These are phyloP conservation scores for Buxus sempervirens DNA, from an alignment of 164 flowering plant genomes.

Conservation along the genomic window DNA sequence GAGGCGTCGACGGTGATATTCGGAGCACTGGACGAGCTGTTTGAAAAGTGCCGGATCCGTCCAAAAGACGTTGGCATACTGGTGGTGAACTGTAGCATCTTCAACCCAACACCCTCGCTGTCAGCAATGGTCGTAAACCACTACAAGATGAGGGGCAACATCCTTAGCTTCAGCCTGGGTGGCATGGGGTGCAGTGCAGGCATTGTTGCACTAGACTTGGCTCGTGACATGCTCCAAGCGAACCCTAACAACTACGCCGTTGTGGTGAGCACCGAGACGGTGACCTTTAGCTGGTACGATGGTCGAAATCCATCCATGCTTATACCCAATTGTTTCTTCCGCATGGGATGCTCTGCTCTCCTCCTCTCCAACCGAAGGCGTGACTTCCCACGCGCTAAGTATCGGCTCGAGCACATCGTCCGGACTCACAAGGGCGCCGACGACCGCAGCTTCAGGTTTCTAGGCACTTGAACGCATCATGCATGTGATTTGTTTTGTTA, in stretches of 20 bases:
- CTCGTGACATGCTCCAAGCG: constrained; percentile 79
- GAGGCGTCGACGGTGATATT: constrained; percentile 82
- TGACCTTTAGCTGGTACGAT: constrained; percentile 76
- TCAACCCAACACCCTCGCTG: constrained; percentile 92
- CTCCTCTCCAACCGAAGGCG: constrained; percentile 79
- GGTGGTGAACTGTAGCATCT: constrained; percentile 88
- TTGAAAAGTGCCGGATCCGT: constrained; percentile 61
- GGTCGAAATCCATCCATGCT: constrained; percentile 83
- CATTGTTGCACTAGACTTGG: constrained; percentile 68
- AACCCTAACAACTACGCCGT: constrained; percentile 77
- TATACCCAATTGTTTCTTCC: constrained; percentile 80
- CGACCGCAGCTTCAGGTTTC: constrained; percentile 83
- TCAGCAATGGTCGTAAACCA: constrained; percentile 93
- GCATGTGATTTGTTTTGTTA: too few species aligned
- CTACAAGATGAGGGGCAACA: constrained; percentile 93
- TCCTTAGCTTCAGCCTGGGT: constrained; percentile 77
- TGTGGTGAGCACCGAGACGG: constrained; percentile 89
- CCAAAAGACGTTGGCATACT: constrained; percentile 85
- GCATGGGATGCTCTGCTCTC: constrained; percentile 92
- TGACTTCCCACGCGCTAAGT: constrained; percentile 68
- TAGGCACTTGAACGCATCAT: too few species aligned
- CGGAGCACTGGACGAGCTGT: constrained; percentile 87
- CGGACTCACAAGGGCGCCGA: constrained; percentile 91
- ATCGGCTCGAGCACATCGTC: constrained; percentile 81
- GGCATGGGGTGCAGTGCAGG: constrained; percentile 97